Percentiles rank a stretch among this genome's conserved stretches.
phyloP scores from a whole-genome alignment of 176 grass and related monocot genomes.

The Cocos nucifera region DNA sequence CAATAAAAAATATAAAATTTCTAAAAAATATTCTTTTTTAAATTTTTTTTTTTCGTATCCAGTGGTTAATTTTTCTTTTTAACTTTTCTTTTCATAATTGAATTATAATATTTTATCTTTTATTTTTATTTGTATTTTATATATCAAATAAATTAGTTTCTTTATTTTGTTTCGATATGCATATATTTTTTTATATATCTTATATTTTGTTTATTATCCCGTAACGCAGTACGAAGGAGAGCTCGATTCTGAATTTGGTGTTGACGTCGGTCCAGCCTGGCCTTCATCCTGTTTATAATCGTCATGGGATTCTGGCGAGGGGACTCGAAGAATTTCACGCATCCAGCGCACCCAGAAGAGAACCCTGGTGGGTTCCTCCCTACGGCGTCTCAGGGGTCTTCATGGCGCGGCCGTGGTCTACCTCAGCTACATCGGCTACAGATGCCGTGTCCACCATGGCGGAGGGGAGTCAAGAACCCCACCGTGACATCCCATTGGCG shows the following conservation, averaged over 20 bases:
- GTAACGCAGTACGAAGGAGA: slow-evolving; percentile 69
- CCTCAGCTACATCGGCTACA: slow-evolving; percentile 97
- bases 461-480: slow-evolving; percentile 73
- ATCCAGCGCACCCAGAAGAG: slow-evolving; percentile 33
- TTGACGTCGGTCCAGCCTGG: slow-evolving; percentile 64
- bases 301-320: slow-evolving; percentile 68
- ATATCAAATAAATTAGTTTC: no score
- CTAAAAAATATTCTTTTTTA: no score
- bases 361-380: slow-evolving; percentile 60
- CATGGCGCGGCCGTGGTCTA: slow-evolving; percentile 89
- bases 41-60: no score
- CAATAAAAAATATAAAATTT: no score
- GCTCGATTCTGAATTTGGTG: slow-evolving; percentile 79
- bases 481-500: slow-evolving; percentile 77
- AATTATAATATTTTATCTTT: no score
- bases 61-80: no score
- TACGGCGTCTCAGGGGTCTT: slow-evolving; percentile 63
- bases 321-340: slow-evolving; percentile 55
- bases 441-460: slow-evolving; percentile 99
- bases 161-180: no score
- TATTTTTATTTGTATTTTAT: no score
- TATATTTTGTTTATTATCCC: no score
- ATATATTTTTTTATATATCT: no score
- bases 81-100: no score
- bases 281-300: slow-evolving; percentile 89